Evolutionary conservation across 768 basidiomycete species (phyloP), one percentile per base, ranked within the genome.

Genomic region (Lactarius hengduanensis): DNA sequence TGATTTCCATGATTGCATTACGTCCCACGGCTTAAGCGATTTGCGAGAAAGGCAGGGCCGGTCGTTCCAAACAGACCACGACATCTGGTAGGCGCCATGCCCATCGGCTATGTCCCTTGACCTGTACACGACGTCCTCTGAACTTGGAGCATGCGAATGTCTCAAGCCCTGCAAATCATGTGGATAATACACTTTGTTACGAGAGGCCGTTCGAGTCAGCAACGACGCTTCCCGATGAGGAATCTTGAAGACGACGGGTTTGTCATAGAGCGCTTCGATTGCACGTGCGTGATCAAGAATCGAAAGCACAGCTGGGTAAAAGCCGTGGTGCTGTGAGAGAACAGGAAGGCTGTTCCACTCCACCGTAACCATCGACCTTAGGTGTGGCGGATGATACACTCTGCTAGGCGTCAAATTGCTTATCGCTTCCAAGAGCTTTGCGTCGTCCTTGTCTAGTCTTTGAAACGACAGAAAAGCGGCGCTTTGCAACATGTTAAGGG

Each of bases 381-480:
- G 28, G 18, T 56, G 59, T 1, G 36, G 43, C 9, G 59, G 64
- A 26, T 65, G 36, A 30, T 43, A 56, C n/a, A 43, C 36, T n/a
- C 64, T 55, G 8, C n/a, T 7, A 2, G 66, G 66, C 4, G 61
- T 38, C 7, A 67, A 22, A 1, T 28, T 13, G 11, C 41, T 30
- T n/a, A 67, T 67, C n/a, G 10, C 22, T 13, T 40, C 20, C 6
- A 67, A 2, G 7, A 67, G 61, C 2, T 59, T 38, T 32, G 58
- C 45, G 11, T 63, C 61, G 4, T 43, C 4, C 10, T 4, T 3
- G 10, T 26, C 66, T 8, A 82, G 71, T 53, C 63, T 71, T 72
- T 79, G 77, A 66, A 84, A 82, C 1, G 83, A 82, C 22, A 67
- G 73, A 50, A 72, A 78, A 8, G 73, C 67, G 10, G 80, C 77